A percentile compares a stretch with the other conserved stretches of the same genome.
phyloP scores from a whole-genome alignment of 148 eudicot species.

The Simmondsia chinensis region DNA sequence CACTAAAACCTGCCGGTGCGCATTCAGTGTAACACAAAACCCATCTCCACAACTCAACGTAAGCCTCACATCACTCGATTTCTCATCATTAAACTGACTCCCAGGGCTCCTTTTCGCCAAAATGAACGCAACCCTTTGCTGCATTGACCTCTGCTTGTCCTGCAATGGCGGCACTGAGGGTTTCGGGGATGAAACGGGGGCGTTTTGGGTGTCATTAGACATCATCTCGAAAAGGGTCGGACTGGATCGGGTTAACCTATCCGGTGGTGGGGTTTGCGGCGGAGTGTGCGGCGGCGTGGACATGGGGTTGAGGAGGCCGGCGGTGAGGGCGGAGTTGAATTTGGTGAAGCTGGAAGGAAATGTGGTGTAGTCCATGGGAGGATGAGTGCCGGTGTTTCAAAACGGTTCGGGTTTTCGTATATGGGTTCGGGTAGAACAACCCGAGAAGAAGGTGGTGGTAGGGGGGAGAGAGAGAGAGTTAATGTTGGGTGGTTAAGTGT shows the following conservation, averaged over 20 bases:
- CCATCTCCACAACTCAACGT: slow-evolving; percentile 66
- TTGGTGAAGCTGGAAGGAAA: too few relatives aligned
- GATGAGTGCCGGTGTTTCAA: too few relatives aligned
- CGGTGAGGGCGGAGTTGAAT: slow-evolving; percentile 84
- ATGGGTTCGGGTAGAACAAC: too few relatives aligned
- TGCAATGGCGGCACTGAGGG: neutral
- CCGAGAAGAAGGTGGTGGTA: too few relatives aligned
- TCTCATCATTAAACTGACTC: slow-evolving; percentile 52
- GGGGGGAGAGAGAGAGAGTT: too few relatives aligned
- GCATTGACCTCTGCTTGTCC: slow-evolving; percentile 35
- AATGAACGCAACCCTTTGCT: slow-evolving; percentile 41
- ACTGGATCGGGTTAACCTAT: slow-evolving; percentile 74
- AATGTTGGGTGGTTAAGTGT: too few relatives aligned
- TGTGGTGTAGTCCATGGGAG: too few relatives aligned
- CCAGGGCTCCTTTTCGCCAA: slow-evolving; percentile 48
- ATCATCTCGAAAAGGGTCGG: slow-evolving; percentile 99
- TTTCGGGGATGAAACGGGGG: slow-evolving; percentile 2
- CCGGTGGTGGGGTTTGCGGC: too few relatives aligned
- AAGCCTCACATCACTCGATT: slow-evolving; percentile 55
- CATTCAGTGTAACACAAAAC: slow-evolving; percentile 41
- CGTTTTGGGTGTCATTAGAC: slow-evolving; percentile 58
- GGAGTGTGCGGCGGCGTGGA: slow-evolving; percentile 54
- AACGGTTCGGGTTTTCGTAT: too few relatives aligned
- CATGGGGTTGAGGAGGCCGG: slow-evolving; percentile 82
- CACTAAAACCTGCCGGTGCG: slow-evolving; percentile 60